Percentiles rank a stretch among this genome's conserved stretches.
Evolutionary conservation across 2,329 filamentous ascomycete genomes (phyloP).

Genomic region (Cladophialophora immunda): DNA sequence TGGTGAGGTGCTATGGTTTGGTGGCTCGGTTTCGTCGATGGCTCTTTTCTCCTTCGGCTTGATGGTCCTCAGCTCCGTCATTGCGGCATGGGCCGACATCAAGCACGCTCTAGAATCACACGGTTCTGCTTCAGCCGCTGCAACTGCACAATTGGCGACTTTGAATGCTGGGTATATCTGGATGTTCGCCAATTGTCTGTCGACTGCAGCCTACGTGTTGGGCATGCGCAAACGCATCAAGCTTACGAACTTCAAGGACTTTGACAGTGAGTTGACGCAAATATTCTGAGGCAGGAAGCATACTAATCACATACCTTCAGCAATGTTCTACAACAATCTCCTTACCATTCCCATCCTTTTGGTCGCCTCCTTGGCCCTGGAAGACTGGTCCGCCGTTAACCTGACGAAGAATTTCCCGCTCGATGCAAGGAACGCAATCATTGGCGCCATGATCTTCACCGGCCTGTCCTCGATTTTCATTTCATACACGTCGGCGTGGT

Average conservation of each 20-base stretch:
- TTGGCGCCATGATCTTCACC: constrained; percentile 91
- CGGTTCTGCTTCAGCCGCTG: constrained; percentile 62
- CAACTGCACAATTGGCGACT: constrained; percentile 81
- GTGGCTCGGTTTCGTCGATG: constrained; percentile 86
- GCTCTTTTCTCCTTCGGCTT: constrained; percentile 92
- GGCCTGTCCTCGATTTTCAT: constrained; percentile 95
- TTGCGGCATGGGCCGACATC: constrained; percentile 98
- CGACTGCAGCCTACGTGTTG: constrained; percentile 87
- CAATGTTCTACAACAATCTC: constrained; percentile 99
- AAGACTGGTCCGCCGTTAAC: constrained; percentile 92
- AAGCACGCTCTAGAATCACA: constrained; percentile 78
- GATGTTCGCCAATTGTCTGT: constrained; percentile 98
- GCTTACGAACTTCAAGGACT: constrained; percentile 99
- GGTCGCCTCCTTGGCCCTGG: constrained; percentile 78
- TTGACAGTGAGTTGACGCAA: constrained; percentile 79
- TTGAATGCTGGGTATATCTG: constrained; percentile 95
- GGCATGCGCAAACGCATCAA: constrained; percentile 99
- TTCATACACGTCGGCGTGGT: constrained; percentile 99
- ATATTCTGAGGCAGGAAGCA: no score
- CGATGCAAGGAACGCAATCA: constrained; percentile 79
- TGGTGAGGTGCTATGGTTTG: constrained; percentile 98
- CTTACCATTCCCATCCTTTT: constrained; percentile 93
- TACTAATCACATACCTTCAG: constrained; percentile 61
- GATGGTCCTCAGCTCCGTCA: constrained; percentile 93
- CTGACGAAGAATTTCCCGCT: constrained; percentile 85